These are phyloP conservation scores for Withania somnifera DNA, from an alignment of 305 asterid genomes.

Conservation along the genomic window DNA sequence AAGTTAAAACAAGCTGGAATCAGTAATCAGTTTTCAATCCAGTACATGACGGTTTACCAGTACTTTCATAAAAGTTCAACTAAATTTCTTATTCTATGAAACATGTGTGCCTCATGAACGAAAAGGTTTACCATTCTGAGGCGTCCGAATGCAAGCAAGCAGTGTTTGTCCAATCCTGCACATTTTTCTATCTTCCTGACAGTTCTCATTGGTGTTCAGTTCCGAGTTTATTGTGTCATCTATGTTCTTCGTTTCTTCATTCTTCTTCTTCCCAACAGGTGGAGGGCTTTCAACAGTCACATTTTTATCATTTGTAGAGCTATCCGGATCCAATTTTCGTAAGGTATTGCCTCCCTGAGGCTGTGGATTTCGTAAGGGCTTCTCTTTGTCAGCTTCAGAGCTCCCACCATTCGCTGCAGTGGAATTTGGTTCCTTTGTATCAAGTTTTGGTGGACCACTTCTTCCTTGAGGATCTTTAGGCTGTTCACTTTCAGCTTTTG, in stretches of 20 bases:
- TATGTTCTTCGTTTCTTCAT: background rate
- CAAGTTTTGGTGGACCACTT: background rate
- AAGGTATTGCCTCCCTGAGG: background rate
- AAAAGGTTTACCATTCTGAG: conserved; percentile 2
- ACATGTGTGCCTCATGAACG: background rate
- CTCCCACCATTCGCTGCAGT: background rate
- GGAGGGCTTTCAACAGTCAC: background rate
- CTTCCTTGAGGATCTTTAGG: conserved; percentile 2
- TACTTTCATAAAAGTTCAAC: background rate
- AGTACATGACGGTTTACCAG: background rate
- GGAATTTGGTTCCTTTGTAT: background rate
- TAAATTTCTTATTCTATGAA: background rate
- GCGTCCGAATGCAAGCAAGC: conserved; percentile 2
- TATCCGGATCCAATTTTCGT: background rate
- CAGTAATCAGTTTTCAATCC: background rate
- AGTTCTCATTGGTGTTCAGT: background rate
- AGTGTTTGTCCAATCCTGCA: conserved; percentile 2
- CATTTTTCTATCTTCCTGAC: background rate
- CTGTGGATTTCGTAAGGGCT: conserved; percentile 7
- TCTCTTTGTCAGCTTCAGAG: background rate
- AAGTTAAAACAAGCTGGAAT: background rate
- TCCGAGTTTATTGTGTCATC: background rate
- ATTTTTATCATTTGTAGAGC: background rate
- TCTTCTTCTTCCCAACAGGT: background rate
- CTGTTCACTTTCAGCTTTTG: background rate